Evolutionary conservation across 495 filamentous ascomycete species (phyloP), one percentile per base, ranked within the genome.

Genomic region (Hypoxylon intermedium): DNA sequence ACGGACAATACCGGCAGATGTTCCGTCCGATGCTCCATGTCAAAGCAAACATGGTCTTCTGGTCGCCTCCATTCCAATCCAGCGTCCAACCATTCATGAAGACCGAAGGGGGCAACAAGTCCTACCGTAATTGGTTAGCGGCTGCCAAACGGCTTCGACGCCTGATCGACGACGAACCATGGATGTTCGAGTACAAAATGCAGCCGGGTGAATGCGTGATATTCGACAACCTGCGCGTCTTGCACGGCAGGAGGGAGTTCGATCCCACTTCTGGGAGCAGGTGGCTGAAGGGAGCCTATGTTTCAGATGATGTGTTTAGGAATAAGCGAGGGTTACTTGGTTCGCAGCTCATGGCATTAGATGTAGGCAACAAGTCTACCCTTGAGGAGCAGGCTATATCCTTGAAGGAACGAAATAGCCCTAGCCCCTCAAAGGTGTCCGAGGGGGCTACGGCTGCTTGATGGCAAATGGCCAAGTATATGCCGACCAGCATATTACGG

Each of bases 231-330:
- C 73, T 84, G 18, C 80, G 91, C 6, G 76, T 93, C 3, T 68
- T 93, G 30, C 93, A 98, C 75, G 93, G 89, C 0, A 78, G 93
- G 19, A 77, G 76, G 6, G 78, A 83, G 33, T 98, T 97, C 74
- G 80, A 89, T 60, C 75, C 82, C 6, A 34, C 51, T 0, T 79
- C 80, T 0, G 86, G 85, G 4, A 80, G 84, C 44, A 75, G 92
- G 42, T 96, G 91, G 91, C 71, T 97, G 16, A 91, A 89, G 68
- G 93, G 93, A 2, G 79, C 90, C 0, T 97, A 97, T 76, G 77
- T 97, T 7, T 85, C 91, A 44, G 74, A 82, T 3, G 89, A 96
- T 75, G 83, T 82, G 1, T 84, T 86, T 38, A 50, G 70, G 44
- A 87, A 83, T 15, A 76, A 74, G 53, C 75, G 85, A 16, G 2